Percentiles rank a stretch among this genome's conserved stretches.
phyloP scores from a whole-genome alignment of 495 filamentous ascomycete species.

The Gamarada debralockiae region DNA sequence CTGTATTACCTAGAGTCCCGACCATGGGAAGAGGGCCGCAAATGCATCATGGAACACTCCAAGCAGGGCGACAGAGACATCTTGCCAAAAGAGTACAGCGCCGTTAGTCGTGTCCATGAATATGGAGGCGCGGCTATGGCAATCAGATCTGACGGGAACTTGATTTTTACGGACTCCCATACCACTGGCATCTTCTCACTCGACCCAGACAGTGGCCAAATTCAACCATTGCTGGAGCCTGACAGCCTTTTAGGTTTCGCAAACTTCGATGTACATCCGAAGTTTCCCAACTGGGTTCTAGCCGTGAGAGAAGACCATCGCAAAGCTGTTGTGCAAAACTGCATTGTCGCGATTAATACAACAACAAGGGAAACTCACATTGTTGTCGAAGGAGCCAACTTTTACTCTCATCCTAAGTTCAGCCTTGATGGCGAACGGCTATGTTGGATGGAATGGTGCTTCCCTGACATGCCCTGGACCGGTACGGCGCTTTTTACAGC shows the following conservation, averaged over 20 bases:
- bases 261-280: slow-evolving; percentile 36
- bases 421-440: slow-evolving; percentile 37
- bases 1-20: slow-evolving; percentile 38
- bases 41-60: slow-evolving; percentile 30
- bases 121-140: slow-evolving; percentile 37
- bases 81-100: slow-evolving; percentile 37
- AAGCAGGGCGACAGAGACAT: slow-evolving; percentile 28
- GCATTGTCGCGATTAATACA: slow-evolving; percentile 34
- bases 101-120: slow-evolving; percentile 39
- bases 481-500: slow-evolving; percentile 38
- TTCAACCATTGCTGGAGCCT: slow-evolving; percentile 23
- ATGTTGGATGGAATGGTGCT: slow-evolving; percentile 47
- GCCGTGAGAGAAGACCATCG: slow-evolving; percentile 47
- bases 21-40: slow-evolving; percentile 29
- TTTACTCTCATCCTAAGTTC: slow-evolving; percentile 46
- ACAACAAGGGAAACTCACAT: slow-evolving; percentile 17
- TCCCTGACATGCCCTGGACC: slow-evolving; percentile 47
- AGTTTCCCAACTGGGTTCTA: slow-evolving; percentile 31
- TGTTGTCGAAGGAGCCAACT: slow-evolving; percentile 38
- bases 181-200: slow-evolving; percentile 35
- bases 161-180: slow-evolving; percentile 39
- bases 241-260: slow-evolving; percentile 32
- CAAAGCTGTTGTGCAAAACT: slow-evolving; percentile 29
- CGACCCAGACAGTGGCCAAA: slow-evolving; percentile 25
- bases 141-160: slow-evolving; percentile 28